Percentiles rank a stretch among this genome's conserved stretches.
These are phyloP conservation scores for Cercospora zeae-maydis DNA, from an alignment of 2,329 filamentous ascomycete genomes.

Conservation along the genomic window DNA sequence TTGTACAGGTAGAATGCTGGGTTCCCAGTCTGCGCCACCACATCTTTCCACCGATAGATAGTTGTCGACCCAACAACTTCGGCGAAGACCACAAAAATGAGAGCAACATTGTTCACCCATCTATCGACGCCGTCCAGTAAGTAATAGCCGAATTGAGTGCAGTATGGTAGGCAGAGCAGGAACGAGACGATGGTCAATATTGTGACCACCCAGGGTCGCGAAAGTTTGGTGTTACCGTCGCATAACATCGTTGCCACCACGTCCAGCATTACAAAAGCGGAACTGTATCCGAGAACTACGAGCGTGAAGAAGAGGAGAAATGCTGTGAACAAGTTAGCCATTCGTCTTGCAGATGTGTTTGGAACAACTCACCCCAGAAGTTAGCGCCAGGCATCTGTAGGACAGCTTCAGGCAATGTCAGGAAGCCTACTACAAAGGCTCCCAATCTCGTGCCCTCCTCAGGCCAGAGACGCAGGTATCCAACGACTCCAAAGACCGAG, in stretches of 20 bases:
- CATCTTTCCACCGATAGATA: constrained; percentile 52
- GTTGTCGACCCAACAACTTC: constrained; percentile 53
- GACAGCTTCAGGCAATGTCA: constrained; percentile 57
- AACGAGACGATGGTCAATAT: constrained; percentile 50
- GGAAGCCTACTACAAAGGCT: constrained; percentile 56
- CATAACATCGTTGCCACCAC: constrained; percentile 53
- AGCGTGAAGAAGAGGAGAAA: constrained; percentile 58
- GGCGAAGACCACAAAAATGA: constrained; percentile 55
- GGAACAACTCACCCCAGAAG: constrained; percentile 43
- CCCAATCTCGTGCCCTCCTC: constrained; percentile 48
- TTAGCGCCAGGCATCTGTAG: constrained; percentile 56
- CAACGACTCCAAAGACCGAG: constrained; percentile 56
- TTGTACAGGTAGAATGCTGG: constrained; percentile 48
- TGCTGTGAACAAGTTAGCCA: constrained; percentile 30
- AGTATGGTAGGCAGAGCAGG: constrained; percentile 55
- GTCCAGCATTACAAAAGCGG: constrained; percentile 59
- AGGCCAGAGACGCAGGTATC: constrained; percentile 45
- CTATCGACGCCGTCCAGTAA: constrained; percentile 54
- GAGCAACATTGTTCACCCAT: constrained; percentile 55
- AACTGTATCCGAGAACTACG: constrained; percentile 56
- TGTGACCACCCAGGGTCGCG: constrained; percentile 51
- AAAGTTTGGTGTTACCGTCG: constrained; percentile 46
- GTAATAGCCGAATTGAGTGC: constrained; percentile 57
- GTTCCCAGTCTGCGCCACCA: constrained; percentile 46
- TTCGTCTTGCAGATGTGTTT: no score